Evolutionary conservation across 2,329 filamentous ascomycete genomes (phyloP).

Genomic region (Coniochaeta sp.): DNA sequence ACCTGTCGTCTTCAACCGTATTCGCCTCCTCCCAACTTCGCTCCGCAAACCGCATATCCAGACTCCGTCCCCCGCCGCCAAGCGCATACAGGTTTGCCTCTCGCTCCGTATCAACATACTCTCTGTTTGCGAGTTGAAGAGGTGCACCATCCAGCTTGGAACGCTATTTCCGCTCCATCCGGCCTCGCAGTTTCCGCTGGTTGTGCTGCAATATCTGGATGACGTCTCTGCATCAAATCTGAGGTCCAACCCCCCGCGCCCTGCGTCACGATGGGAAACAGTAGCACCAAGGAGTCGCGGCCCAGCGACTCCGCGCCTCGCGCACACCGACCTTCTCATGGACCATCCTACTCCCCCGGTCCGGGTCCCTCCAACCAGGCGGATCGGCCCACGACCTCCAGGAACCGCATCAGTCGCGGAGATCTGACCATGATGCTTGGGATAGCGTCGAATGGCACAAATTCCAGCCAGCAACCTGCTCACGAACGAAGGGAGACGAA

Average conservation of each 20-base stretch:
- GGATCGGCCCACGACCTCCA: conserved; percentile 14
- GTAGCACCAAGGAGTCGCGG: conserved; percentile 26
- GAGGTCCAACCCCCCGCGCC: not conserved
- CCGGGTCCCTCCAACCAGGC: conserved; percentile 13
- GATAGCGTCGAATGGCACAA: conserved; percentile 27
- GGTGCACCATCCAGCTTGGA: not conserved
- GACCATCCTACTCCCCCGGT: conserved; percentile 9
- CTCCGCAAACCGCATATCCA: not conserved
- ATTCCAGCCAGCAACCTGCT: conserved; percentile 31
- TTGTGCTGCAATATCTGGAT: not conserved
- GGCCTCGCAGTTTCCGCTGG: not conserved
- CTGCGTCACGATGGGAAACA: conserved; percentile 23
- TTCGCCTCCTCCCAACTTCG: not conserved
- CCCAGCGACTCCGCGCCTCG: conserved; percentile 17
- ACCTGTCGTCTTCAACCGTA: not conserved
- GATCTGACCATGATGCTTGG: conserved; percentile 40
- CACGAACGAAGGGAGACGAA: conserved; percentile 75
- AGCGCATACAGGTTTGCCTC: not conserved
- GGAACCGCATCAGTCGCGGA: conserved; percentile 29
- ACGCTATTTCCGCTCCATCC: not conserved
- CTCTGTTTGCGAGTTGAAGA: not conserved
- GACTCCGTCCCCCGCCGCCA: not conserved
- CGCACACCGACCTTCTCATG: conserved; percentile 11
- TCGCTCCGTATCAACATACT: not conserved
- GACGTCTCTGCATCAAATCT: not conserved